Percentiles rank a stretch among this genome's conserved stretches.
Conservation (phyloP, 192 early-diverging fungal genomes). For the Lobulomyces angularis region DNA sequence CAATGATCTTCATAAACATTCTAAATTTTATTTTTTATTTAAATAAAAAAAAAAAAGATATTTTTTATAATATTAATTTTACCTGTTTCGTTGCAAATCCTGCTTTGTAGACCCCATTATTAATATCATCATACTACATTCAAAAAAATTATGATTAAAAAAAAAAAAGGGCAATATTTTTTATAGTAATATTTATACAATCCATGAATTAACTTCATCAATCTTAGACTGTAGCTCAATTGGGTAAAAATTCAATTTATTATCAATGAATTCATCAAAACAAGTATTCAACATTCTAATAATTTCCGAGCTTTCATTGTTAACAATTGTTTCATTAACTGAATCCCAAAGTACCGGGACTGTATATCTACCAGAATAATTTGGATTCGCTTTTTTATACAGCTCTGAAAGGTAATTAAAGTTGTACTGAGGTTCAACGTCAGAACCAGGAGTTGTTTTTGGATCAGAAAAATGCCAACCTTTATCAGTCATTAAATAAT, state of each 20-base stretch:
- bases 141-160: too few species aligned
- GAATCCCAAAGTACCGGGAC: constrained; percentile 98
- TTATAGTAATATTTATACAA: too few species aligned
- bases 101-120: constrained; percentile 91
- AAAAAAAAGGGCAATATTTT: too few species aligned
- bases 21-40: constrained; percentile 6
- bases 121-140: constrained; percentile 89
- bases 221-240: constrained; percentile 58
- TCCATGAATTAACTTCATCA: constrained; percentile 78
- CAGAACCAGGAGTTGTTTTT: constrained; percentile 61
- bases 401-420: constrained; percentile 69
- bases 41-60: background rate
- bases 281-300: constrained; percentile 82
- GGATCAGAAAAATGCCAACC: constrained; percentile 70
- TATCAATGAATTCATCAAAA: constrained; percentile 55
- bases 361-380: constrained; percentile 58
- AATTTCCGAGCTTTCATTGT: constrained; percentile 94
- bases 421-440: constrained; percentile 60
- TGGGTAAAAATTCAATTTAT: constrained; percentile 69
- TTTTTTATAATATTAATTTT: constrained; percentile 29
- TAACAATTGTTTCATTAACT: constrained; percentile 75
- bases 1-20: constrained; percentile 68
- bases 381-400: constrained; percentile 80
- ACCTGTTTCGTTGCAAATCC: constrained; percentile 65
- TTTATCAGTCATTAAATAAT: constrained; percentile 62